phyloP scores from a whole-genome alignment of 2,329 filamentous ascomycete genomes.

The Fusarium devonianum region DNA sequence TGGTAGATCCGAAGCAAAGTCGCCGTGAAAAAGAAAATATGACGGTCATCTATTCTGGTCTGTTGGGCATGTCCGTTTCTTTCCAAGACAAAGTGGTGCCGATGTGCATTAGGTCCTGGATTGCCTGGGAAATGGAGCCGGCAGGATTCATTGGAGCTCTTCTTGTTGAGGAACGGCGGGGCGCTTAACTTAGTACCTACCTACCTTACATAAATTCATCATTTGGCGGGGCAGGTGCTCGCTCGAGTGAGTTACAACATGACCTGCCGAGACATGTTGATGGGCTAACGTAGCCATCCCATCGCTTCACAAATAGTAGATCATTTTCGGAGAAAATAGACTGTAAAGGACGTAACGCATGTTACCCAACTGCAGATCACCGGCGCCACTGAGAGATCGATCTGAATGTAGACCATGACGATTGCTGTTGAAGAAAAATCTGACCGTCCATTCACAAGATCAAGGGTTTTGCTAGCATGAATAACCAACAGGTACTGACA shows the following conservation, averaged over 20 bases:
- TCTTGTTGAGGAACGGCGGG: background rate
- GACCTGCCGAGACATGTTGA: slow-evolving; percentile 9
- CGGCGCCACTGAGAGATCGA: too few species aligned
- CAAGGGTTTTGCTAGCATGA: too few species aligned
- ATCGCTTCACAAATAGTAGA: slow-evolving; percentile 13
- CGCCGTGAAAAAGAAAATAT: too few species aligned
- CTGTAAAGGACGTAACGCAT: slow-evolving; percentile 4
- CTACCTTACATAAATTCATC: background rate
- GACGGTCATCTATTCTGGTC: too few species aligned
- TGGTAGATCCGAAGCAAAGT: too few species aligned
- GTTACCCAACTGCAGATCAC: slow-evolving; percentile 7
- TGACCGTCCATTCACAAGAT: slow-evolving; percentile 4
- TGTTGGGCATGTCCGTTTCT: too few species aligned
- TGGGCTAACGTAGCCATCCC: slow-evolving; percentile 3
- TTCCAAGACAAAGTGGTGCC: too few species aligned
- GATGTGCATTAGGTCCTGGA: too few species aligned
- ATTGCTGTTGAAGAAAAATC: background rate
- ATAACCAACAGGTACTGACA: too few species aligned
- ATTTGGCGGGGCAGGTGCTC: background rate
- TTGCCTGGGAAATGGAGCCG: background rate
- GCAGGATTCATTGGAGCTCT: background rate
- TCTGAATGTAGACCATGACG: slow-evolving; percentile 19
- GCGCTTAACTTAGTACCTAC: too few species aligned
- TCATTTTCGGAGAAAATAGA: slow-evolving; percentile 27
- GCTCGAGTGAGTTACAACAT: background rate